These are phyloP conservation scores for Yarrowia sp. DNA, from an alignment of 805 yeast genomes.

Conservation along the genomic window DNA sequence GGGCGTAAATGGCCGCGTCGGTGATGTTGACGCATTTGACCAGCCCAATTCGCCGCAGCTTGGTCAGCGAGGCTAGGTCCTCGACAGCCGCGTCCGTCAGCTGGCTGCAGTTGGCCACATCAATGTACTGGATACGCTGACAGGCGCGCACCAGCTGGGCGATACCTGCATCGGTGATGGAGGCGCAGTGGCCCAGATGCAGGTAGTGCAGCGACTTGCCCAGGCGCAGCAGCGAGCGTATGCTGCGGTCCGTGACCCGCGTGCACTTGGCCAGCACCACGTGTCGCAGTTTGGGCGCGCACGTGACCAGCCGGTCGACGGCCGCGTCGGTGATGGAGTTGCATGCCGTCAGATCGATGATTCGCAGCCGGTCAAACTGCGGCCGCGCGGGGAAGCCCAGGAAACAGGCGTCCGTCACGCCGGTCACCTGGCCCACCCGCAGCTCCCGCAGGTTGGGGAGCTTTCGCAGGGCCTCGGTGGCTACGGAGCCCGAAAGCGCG, in stretches of 20 bases:
- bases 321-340: slow-evolving; percentile 78
- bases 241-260: slow-evolving; percentile 80
- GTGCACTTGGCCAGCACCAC: slow-evolving; percentile 89
- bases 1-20: slow-evolving; percentile 76
- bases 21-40: slow-evolving; percentile 90
- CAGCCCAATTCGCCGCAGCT: slow-evolving; percentile 86
- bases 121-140: slow-evolving; percentile 87
- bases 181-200: slow-evolving; percentile 92
- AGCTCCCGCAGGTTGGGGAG: slow-evolving; percentile 83
- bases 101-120: slow-evolving; percentile 91
- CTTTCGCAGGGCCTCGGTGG: slow-evolving; percentile 62
- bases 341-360: slow-evolving; percentile 86
- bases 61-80: slow-evolving; percentile 77
- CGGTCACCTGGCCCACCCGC: slow-evolving; percentile 74
- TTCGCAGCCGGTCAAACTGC: slow-evolving; percentile 68
- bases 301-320: slow-evolving; percentile 70
- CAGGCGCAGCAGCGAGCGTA: slow-evolving; percentile 71
- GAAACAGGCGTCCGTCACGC: slow-evolving; percentile 73
- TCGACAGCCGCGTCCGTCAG: slow-evolving; percentile 82
- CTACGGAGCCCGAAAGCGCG: slow-evolving; percentile 69
- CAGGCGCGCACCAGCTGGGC: slow-evolving; percentile 75
- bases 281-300: slow-evolving; percentile 87
- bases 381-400: slow-evolving; percentile 57
- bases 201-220: slow-evolving; percentile 85
- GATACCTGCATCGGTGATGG: slow-evolving; percentile 90